A percentile compares a stretch with the other conserved stretches of the same genome.
Evolutionary conservation across 192 early-diverging fungal species (phyloP).

Genomic region (Umbelopsis ramanniana): DNA sequence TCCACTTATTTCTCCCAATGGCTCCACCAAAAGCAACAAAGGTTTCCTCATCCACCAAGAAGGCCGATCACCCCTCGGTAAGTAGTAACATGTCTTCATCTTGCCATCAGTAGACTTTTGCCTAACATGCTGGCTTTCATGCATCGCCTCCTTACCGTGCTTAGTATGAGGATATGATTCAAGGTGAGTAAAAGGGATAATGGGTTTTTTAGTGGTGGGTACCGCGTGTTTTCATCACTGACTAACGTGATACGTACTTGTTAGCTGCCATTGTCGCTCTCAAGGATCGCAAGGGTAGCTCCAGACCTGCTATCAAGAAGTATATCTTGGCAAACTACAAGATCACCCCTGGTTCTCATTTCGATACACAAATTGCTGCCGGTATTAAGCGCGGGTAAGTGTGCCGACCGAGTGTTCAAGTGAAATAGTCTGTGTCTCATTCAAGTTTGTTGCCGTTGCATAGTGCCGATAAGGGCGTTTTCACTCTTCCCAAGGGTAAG

Average conservation of each 20-base stretch:
- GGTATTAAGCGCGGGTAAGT: constrained; percentile 64
- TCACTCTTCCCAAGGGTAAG: constrained; percentile 70
- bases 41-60: constrained; percentile 30
- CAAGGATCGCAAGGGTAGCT: constrained; percentile 75
- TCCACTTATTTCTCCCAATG: not conserved
- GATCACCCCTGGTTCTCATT: constrained; percentile 46
- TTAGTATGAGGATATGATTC: constrained; percentile 45
- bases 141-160: not conserved
- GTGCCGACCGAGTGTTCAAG: not conserved
- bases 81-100: not conserved
- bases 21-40: constrained; percentile 21
- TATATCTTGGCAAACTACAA: constrained; percentile 77
- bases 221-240: not conserved
- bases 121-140: not conserved
- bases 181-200: constrained; percentile 21
- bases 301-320: constrained; percentile 78
- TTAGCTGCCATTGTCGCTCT: constrained; percentile 55
- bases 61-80: constrained; percentile 42
- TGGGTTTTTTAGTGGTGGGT: not conserved
- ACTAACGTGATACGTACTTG: not conserved
- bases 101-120: not conserved
- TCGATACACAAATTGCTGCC: constrained; percentile 60
- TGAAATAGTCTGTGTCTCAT: not conserved
- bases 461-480: constrained; percentile 62
- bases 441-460: not conserved